A percentile compares a stretch with the other conserved stretches of the same genome.
phyloP scores from a whole-genome alignment of 768 basidiomycete species.

The Termitomyces sp. region DNA sequence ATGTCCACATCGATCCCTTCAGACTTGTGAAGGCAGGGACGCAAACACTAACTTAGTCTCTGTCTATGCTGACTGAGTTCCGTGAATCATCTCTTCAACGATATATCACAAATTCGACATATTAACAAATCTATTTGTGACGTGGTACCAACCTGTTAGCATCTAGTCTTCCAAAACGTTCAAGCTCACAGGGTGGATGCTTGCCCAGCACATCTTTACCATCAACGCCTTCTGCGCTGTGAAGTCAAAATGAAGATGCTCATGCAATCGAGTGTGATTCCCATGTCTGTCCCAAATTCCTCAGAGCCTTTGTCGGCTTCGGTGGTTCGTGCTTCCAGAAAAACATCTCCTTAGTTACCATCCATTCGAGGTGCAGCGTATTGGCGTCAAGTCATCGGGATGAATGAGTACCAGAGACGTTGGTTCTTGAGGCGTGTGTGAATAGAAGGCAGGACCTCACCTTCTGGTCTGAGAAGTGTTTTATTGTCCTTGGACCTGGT shows the following conservation, averaged over 20 bases:
- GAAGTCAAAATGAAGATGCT: conserved; percentile 98
- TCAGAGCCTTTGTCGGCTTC: conserved; percentile 93
- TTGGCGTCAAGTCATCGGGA: conserved; percentile 94
- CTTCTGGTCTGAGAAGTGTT: conserved; percentile 33
- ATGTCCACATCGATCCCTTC: conserved; percentile 94
- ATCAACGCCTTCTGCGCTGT: conserved; percentile 96
- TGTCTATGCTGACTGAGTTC: conserved; percentile 98
- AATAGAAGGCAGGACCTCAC: conserved; percentile 58
- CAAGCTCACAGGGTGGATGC: too few species aligned
- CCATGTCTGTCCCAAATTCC: conserved; percentile 91
- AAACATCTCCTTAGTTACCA: conserved; percentile 94
- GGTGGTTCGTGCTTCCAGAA: conserved; percentile 99
- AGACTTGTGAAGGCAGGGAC: conserved; percentile 76
- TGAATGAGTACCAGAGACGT: conserved; percentile 98
- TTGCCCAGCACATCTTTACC: too few species aligned
- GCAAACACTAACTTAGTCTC: conserved; percentile 71
- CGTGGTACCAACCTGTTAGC: too few species aligned
- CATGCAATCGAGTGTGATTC: conserved; percentile 90
- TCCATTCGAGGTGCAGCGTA: conserved; percentile 98
- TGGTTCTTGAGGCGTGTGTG: conserved; percentile 92
- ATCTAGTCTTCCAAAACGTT: too few species aligned
- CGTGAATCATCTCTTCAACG: conserved; percentile 45
- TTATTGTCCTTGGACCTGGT: conserved; percentile 7
- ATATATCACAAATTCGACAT: not conserved
- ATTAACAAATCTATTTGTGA: too few species aligned